phyloP scores from a whole-genome alignment of 371 early-diverging fungal genomes.

The Mortierella sp. region DNA sequence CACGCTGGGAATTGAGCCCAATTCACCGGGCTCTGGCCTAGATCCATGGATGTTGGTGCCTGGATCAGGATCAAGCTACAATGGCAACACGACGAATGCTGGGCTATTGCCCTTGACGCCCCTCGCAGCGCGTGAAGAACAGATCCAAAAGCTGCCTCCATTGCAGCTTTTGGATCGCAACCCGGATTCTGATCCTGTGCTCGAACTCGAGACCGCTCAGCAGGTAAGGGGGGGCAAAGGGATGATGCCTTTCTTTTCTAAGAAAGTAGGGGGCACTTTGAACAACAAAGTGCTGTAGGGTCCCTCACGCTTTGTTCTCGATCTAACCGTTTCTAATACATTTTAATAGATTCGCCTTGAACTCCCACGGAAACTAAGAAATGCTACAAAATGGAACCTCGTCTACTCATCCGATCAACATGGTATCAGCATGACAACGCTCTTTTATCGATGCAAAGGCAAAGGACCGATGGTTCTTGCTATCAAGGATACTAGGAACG shows the following conservation, averaged over 20 bases:
- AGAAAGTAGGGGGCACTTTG: too few species aligned
- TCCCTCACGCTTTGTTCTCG: too few species aligned
- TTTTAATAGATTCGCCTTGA: conserved; percentile 40
- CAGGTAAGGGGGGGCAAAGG: conserved; percentile 47
- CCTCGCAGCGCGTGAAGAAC: conserved; percentile 28
- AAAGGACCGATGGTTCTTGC: conserved; percentile 79
- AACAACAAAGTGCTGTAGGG: too few species aligned
- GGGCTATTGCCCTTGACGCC: conserved; percentile 16
- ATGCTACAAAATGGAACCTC: conserved; percentile 78
- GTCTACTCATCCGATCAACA: conserved; percentile 93
- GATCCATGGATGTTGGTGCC: conserved; percentile 50
- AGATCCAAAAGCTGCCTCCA: conserved; percentile 51
- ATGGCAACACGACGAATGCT: background rate
- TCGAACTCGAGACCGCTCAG: conserved; percentile 60
- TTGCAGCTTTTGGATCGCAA: conserved; percentile 56
- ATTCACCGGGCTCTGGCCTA: conserved; percentile 18
- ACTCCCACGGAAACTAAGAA: conserved; percentile 72
- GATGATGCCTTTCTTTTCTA: too few species aligned
- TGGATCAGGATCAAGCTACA: conserved; percentile 35
- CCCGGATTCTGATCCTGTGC: conserved; percentile 58
- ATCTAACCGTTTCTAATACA: too few species aligned
- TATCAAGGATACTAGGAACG: conserved; percentile 74
- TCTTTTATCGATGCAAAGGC: conserved; percentile 70
- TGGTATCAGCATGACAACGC: conserved; percentile 86
- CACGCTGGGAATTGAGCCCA: conserved; percentile 24